phyloP scores from a whole-genome alignment of 306 rosid genomes.

The Spatholobus suberectus region DNA sequence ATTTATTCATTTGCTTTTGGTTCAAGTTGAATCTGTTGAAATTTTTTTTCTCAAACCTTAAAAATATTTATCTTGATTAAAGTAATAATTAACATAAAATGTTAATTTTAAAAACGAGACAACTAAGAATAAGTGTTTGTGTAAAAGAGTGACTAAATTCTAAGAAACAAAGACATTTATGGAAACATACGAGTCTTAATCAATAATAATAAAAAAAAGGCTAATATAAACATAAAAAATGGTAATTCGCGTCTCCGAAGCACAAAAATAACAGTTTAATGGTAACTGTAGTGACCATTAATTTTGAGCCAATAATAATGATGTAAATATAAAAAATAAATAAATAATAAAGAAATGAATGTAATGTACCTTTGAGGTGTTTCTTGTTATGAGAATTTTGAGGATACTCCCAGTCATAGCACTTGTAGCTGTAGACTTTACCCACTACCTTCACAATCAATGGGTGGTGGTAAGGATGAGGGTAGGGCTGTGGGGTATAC shows the following conservation, averaged over 20 bases:
- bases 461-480: too few relatives aligned
- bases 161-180: not conserved
- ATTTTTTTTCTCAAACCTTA: not conserved
- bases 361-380: slow-evolving; percentile 73
- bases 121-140: not conserved
- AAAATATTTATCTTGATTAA: not conserved
- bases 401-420: slow-evolving; percentile 74
- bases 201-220: not conserved
- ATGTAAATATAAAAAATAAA: not conserved
- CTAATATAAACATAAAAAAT: not conserved
- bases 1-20: not conserved
- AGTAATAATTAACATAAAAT: not conserved
- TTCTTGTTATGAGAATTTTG: slow-evolving; percentile 83
- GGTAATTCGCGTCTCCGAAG: not conserved
- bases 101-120: not conserved
- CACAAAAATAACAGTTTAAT: not conserved
- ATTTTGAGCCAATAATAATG: too few relatives aligned
- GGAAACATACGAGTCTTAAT: not conserved
- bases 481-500: too few relatives aligned
- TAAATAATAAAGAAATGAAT: not conserved
- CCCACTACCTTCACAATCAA: slow-evolving; percentile 82
- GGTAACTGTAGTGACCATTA: not conserved
- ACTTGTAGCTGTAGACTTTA: slow-evolving; percentile 77
- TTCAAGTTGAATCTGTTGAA: slow-evolving; percentile 1
- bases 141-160: not conserved